These are phyloP conservation scores for Thelonectria discophora DNA, from an alignment of 2,329 filamentous ascomycete species.

Conservation along the genomic window DNA sequence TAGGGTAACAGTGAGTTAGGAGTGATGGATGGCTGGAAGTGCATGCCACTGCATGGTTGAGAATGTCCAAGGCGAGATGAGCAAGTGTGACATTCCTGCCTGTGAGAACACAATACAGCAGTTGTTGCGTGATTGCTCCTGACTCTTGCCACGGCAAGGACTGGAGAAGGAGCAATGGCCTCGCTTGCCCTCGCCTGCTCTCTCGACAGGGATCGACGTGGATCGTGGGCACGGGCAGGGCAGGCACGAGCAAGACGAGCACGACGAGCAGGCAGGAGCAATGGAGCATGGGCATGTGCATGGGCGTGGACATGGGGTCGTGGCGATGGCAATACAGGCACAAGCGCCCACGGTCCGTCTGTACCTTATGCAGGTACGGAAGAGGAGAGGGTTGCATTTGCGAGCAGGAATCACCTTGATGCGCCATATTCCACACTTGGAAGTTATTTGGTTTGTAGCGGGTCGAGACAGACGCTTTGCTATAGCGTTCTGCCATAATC, in stretches of 20 bases:
- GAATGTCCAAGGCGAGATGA: background rate
- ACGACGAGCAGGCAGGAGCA: no score
- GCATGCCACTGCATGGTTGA: background rate
- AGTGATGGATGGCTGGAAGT: background rate
- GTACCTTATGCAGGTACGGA: constrained; percentile 5
- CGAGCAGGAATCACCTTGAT: background rate
- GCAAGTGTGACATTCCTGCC: background rate
- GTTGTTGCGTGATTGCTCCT: background rate
- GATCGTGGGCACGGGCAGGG: background rate
- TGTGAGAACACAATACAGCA: background rate
- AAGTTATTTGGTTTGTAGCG: no score
- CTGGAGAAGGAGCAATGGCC: background rate
- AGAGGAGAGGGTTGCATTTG: background rate
- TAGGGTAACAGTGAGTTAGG: background rate
- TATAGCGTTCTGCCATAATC: background rate
- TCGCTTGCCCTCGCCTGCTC: background rate
- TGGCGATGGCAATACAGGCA: constrained; percentile 3
- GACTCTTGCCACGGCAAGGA: no score
- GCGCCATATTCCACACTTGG: background rate
- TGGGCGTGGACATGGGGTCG: background rate
- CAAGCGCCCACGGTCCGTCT: background rate
- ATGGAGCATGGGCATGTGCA: background rate
- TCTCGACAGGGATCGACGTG: background rate
- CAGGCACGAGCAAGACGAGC: no score
- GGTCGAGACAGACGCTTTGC: no score